Evolutionary conservation across 208 protist genomes (phyloP), one percentile per base, ranked within the genome.

Genomic region (Phytomonas serpens): DNA sequence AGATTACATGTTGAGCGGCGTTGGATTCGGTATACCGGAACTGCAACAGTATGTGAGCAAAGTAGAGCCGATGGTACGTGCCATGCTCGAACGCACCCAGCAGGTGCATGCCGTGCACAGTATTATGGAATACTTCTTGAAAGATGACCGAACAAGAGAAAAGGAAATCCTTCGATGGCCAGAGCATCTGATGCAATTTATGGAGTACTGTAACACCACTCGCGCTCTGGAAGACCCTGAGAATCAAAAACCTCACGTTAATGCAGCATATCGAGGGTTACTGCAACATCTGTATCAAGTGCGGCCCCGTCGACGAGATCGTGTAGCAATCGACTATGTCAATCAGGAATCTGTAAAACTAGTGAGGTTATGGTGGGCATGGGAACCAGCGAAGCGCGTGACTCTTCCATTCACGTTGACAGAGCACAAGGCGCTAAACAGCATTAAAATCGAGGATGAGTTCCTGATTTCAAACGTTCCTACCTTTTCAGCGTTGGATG

Each of bases 11-110:
- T 78, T 90, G 27, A 82, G 82, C 38, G 79, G 83, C 3, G 79
- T 85, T 3, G 85, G 85, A 32, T 81, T 95, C 61, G 84, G 87
- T 52, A 80, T 94, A 7, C 89, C 88, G 14, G 88, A 95, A 80
- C 77, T 95, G 66, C 88, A 94, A 79, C 85, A 95, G 67, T 94
- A 94, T 74, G 72, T 97, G 51, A 85, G 75, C 36, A 93, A 89
- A 70, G 72, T 97, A 61, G 93, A 95, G 76, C 89, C 90, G 27
- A 80, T 93, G 67, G 71, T 97, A 36, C 88, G 93, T 30, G 93
- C 93, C 67, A 92, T 97, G 88, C 62, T 95, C 32, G 88, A 94
- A 72, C 81, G 90, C 67, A 92, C 93, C 40, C 83, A 93, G 66
- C 93, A 97, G 75, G 77, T 93, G 62, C 93, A 97, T 81, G 83